A percentile compares a stretch with the other conserved stretches of the same genome.
phyloP scores from a whole-genome alignment of 1,139 yeast genomes.

The Lodderomyces orthopsilosis region DNA sequence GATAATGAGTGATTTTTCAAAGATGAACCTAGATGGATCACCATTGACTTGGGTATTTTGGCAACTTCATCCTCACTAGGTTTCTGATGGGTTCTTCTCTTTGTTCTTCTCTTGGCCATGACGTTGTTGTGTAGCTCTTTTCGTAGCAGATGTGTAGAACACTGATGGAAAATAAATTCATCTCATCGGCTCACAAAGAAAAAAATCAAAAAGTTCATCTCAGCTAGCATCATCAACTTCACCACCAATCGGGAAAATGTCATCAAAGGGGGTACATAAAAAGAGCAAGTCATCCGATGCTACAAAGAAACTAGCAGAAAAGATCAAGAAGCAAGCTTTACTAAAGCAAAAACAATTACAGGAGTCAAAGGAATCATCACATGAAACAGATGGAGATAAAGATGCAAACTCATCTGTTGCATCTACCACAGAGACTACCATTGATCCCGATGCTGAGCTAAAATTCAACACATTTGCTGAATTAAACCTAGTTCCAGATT shows the following conservation, averaged over 20 bases:
- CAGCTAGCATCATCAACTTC: background rate
- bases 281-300: conserved; percentile 20
- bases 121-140: background rate
- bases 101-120: conserved; percentile 50
- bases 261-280: conserved; percentile 16
- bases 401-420: conserved; percentile 8
- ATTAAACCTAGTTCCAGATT: conserved; percentile 71
- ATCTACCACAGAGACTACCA: conserved; percentile 9
- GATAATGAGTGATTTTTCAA: conserved; percentile 76
- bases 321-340: conserved; percentile 54
- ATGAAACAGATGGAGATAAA: conserved; percentile 13
- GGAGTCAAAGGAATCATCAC: conserved; percentile 9
- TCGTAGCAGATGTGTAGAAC: background rate
- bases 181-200: conserved; percentile 10
- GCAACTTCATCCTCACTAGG: conserved; percentile 65
- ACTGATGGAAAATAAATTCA: background rate
- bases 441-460: conserved; percentile 23
- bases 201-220: background rate
- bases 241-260: conserved; percentile 8
- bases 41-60: conserved; percentile 88
- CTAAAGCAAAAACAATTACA: conserved; percentile 21
- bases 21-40: conserved; percentile 78
- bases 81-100: conserved; percentile 83
- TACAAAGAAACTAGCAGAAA: conserved; percentile 42
- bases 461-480: conserved; percentile 46